Conservation (phyloP, 805 yeast genomes). For the Yarrowia sp. region DNA sequence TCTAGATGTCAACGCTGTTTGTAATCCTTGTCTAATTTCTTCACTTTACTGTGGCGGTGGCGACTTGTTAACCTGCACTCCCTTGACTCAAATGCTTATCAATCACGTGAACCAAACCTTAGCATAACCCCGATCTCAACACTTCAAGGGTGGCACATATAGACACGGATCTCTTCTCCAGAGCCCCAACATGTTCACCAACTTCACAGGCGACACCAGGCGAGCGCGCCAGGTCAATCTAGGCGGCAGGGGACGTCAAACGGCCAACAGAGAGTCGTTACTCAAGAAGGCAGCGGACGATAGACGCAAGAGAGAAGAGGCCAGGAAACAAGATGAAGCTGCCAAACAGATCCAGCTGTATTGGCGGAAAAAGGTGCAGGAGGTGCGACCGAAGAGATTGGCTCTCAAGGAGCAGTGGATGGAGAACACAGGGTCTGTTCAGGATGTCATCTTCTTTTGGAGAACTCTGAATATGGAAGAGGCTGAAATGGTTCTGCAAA, state of each 20-base stretch:
- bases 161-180: neutral
- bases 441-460: slow-evolving; percentile 13
- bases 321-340: slow-evolving; percentile 58
- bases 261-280: slow-evolving; percentile 52
- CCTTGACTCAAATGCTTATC: slow-evolving; percentile 7
- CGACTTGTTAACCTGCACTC: neutral
- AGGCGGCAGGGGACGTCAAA: slow-evolving; percentile 56
- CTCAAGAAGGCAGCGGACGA: slow-evolving; percentile 72
- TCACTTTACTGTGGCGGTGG: slow-evolving; percentile 15
- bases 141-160: neutral
- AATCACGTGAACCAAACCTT: slow-evolving; percentile 24
- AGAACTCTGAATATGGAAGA: slow-evolving; percentile 4
- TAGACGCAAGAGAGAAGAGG: slow-evolving; percentile 67
- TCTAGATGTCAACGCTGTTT: neutral
- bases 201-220: slow-evolving; percentile 71
- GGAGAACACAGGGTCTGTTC: neutral
- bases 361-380: slow-evolving; percentile 20
- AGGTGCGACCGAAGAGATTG: slow-evolving; percentile 7
- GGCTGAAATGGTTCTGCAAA: neutral
- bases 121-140: slow-evolving; percentile 13
- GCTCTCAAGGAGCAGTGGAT: slow-evolving; percentile 4
- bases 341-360: slow-evolving; percentile 59
- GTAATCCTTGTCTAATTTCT: neutral
- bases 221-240: slow-evolving; percentile 69
- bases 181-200: slow-evolving; percentile 38